These are phyloP conservation scores for Roridomyces roridus DNA, from an alignment of 768 basidiomycete species.

Conservation along the genomic window DNA sequence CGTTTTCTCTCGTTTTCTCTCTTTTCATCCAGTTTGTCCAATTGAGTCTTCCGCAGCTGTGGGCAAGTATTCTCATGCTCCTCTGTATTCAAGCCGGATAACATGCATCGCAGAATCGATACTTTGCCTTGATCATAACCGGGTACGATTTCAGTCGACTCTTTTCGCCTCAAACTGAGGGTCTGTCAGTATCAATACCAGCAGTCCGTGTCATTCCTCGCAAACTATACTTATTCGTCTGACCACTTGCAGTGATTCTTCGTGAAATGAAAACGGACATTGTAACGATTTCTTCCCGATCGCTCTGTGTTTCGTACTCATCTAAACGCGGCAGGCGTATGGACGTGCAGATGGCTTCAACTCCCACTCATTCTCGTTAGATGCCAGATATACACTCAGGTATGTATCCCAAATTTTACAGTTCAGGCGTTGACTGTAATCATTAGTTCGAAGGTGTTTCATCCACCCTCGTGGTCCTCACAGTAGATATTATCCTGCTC, in stretches of 20 bases:
- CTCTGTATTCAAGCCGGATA: not conserved
- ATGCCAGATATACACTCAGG: constrained; percentile 11
- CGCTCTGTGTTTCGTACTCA: no score
- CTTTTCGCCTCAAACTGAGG: not conserved
- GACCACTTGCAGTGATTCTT: not conserved
- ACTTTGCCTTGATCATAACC: constrained; percentile 11
- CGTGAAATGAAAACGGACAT: constrained; percentile 6
- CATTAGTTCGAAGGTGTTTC: constrained; percentile 8
- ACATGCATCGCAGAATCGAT: constrained; percentile 1
- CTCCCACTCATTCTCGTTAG: not conserved
- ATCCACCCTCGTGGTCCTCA: constrained; percentile 7
- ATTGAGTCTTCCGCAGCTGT: not conserved
- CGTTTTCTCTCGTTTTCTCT: not conserved
- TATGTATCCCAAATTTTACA: no score
- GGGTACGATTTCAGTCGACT: not conserved
- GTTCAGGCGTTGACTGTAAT: not conserved
- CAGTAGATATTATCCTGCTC: constrained; percentile 6
- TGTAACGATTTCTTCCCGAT: not conserved
- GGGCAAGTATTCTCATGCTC: not conserved
- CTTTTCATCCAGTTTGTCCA: not conserved
- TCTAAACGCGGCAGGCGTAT: constrained; percentile 11
- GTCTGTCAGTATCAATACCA: not conserved
- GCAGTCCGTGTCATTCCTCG: not conserved
- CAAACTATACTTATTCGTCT: not conserved
- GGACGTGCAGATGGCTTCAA: not conserved